These are phyloP conservation scores for Berberis thunbergii DNA, from an alignment of 164 flowering plant genomes.

Conservation along the genomic window DNA sequence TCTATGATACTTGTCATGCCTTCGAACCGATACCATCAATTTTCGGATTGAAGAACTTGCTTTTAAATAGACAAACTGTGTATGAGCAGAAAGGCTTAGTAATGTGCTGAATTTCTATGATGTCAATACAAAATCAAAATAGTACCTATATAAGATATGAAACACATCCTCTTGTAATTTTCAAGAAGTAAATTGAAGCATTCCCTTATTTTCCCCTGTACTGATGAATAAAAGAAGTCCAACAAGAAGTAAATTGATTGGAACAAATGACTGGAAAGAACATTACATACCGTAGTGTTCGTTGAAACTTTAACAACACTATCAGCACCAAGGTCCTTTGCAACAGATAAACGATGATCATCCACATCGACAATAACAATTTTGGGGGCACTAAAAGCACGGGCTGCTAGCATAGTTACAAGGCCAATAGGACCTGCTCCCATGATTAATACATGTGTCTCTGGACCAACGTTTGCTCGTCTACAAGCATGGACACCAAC, in stretches of 20 bases:
- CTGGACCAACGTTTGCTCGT: conserved; percentile 73
- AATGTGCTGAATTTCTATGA: too few species aligned
- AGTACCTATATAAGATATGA: too few species aligned
- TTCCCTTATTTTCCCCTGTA: too few species aligned
- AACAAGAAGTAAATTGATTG: not conserved
- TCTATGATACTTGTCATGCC: too few species aligned
- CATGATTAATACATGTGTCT: conserved; percentile 70
- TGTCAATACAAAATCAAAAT: too few species aligned
- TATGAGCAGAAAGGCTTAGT: too few species aligned
- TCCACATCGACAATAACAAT: conserved; percentile 79
- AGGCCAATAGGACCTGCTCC: conserved; percentile 99
- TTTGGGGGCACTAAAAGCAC: conserved; percentile 81
- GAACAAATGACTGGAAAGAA: not conserved
- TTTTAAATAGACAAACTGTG: too few species aligned
- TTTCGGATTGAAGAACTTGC: too few species aligned
- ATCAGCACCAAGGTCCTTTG: conserved; percentile 79
- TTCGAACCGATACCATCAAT: too few species aligned
- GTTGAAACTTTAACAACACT: conserved; percentile 64
- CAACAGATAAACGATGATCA: conserved; percentile 69
- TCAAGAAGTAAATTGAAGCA: too few species aligned
- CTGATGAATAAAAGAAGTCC: not conserved
- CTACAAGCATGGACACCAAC: conserved; percentile 96
- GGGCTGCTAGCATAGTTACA: conserved; percentile 75
- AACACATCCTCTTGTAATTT: too few species aligned
- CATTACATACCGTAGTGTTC: conserved; percentile 37